Evolutionary conservation across 352 stramenopile genomes (phyloP), one percentile per base, ranked within the genome.

Genomic region (Phytophthora hibernalis): DNA sequence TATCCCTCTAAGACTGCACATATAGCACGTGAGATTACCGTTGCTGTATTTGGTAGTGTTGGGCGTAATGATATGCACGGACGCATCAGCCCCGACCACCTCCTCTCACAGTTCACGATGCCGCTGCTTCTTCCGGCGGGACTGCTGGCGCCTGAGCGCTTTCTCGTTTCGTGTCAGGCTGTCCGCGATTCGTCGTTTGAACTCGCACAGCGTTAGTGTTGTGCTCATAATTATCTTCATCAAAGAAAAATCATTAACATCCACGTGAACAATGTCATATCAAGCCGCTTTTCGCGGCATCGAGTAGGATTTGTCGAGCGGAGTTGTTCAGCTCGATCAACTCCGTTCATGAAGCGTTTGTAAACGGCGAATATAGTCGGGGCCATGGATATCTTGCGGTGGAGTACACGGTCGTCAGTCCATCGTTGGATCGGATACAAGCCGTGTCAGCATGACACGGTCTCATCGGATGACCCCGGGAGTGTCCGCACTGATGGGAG

Each of bases 161-260:
- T 60, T 40, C 11, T 50, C 47, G 18, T 53, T 40, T 24, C 30
- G 1, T 13, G 48, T 54, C 22, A 50, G 12, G 4, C 3, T 24
- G 3, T 57, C 60, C 2, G 43, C 42, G 38, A 68, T 68, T 1
- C 33, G 21, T 2, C 51, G 2, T 31, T 68, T 68, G 51, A 68
- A 68, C 20, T 61, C 50, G 0, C 51, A 43, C 6, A 68, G 51
- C 5, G 48, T 40, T 13, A 26, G 3, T 16, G 7, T n/a, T 10
- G 22, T 1, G 0, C 1, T 4, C 28, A 12, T 15, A 1, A 31
- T 22, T 3, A 15, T 28, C 2, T 49, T 28, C 3, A 48, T 16
- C 5, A 66, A 20, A 3, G 48, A 48, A 18, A 35, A 66, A 3
- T 38, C 49, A 11, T 59, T 66, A 6, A 59, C 0, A 7, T 1